These are phyloP conservation scores for Geranomyces michiganensis DNA, from an alignment of 192 early-diverging fungal species.

Conservation along the genomic window DNA sequence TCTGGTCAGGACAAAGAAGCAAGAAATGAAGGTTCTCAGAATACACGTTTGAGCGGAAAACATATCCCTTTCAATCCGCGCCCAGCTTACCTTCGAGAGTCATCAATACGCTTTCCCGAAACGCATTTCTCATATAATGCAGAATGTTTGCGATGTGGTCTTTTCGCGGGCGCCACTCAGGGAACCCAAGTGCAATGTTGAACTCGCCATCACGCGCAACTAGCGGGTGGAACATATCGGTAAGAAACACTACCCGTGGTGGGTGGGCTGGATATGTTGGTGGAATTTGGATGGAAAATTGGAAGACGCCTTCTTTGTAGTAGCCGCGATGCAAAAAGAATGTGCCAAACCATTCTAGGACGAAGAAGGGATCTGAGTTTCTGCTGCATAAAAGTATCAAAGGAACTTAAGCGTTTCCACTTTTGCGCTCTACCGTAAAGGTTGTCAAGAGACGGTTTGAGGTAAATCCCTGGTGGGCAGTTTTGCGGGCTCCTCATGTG, in stretches of 20 bases:
- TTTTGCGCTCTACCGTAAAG: conserved; percentile 56
- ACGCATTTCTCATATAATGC: conserved; percentile 84
- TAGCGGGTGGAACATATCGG: conserved; percentile 84
- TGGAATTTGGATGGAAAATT: conserved; percentile 82
- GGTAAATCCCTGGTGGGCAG: conserved; percentile 84
- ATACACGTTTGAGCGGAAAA: not conserved
- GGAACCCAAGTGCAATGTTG: conserved; percentile 75
- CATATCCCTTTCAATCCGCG: not conserved
- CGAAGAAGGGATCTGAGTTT: not conserved
- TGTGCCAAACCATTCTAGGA: conserved; percentile 78
- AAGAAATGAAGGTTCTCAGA: too few relatives aligned
- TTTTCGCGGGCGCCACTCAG: conserved; percentile 78
- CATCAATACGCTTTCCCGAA: conserved; percentile 76
- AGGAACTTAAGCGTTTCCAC: conserved; percentile 25
- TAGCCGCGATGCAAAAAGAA: conserved; percentile 89
- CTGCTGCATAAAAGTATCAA: too few relatives aligned
- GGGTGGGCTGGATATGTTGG: conserved; percentile 79
- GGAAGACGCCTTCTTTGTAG: conserved; percentile 86
- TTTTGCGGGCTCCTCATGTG: conserved; percentile 77
- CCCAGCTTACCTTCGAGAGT: conserved; percentile 49
- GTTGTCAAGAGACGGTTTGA: conserved; percentile 75
- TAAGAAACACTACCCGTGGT: conserved; percentile 65
- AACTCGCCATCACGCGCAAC: conserved; percentile 69
- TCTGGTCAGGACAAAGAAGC: conserved; percentile 33
- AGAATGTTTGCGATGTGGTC: conserved; percentile 85